Evolutionary conservation across 1,139 yeast species (phyloP).

Genomic region (Geotrichum restrictum): DNA sequence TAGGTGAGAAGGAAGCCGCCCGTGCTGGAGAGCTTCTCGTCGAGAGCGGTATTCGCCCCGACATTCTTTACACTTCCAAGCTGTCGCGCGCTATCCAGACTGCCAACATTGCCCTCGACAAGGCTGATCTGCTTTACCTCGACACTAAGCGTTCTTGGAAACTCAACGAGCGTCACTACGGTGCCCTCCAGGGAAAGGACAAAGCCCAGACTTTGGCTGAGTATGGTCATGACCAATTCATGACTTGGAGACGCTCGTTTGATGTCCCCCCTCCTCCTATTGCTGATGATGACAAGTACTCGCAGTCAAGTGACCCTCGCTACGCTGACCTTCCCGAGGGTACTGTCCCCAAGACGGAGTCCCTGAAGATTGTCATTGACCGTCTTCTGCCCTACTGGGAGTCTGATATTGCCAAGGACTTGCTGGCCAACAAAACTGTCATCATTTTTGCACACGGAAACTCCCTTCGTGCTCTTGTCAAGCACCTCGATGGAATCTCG

Average conservation of each 20-base stretch:
- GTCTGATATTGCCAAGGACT: conserved; percentile 82
- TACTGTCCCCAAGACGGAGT: conserved; percentile 90
- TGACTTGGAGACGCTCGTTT: conserved; percentile 96
- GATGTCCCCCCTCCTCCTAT: conserved; percentile 95
- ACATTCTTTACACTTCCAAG: conserved; percentile 84
- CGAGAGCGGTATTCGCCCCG: conserved; percentile 83
- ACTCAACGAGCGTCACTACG: conserved; percentile 98
- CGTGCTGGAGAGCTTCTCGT: conserved; percentile 91
- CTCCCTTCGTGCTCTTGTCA: conserved; percentile 94
- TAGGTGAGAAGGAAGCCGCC: conserved; percentile 85
- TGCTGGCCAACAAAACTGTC: conserved; percentile 84
- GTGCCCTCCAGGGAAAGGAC: conserved; percentile 98
- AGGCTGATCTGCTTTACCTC: conserved; percentile 84
- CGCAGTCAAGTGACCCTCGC: conserved; percentile 83
- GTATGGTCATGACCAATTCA: conserved; percentile 91
- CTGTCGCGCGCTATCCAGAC: conserved; percentile 96
- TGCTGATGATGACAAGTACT: conserved; percentile 70
- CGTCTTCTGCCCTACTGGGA: conserved; percentile 98
- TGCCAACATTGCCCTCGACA: conserved; percentile 88
- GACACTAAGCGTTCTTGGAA: conserved; percentile 97
- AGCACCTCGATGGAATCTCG: conserved; percentile 91
- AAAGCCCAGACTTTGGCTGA: conserved; percentile 87
- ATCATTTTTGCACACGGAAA: conserved; percentile 97
- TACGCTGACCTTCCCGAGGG: conserved; percentile 78
- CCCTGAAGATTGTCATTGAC: conserved; percentile 90